Evolutionary conservation across 345 rosid species (phyloP), one percentile per base, ranked within the genome.

Genomic region (Pistacia vera): DNA sequence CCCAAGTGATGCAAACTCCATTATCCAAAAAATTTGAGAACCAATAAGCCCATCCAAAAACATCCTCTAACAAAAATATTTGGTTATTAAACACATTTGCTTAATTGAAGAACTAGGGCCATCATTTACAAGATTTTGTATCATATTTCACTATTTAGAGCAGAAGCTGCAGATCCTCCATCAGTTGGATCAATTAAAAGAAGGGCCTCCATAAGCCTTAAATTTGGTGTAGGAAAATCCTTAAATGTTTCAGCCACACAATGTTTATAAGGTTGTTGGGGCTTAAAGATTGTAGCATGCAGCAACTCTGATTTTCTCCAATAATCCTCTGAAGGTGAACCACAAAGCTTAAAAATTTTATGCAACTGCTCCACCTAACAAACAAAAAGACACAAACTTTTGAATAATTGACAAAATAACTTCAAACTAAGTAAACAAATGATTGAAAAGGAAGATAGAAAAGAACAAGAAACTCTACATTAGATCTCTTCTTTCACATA

Each of bases 261-360:
- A 13, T 95, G 97, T 81, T 88, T 88, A 78, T 96, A 96, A 54
- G 99, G 99, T 78, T 90, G 98, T 56, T 93, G 97, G 67, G 99
- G 99, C 84, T 96, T 96, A 83, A 96, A 96, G 62, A 96, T 93
- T 28, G 98, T 96, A 49, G 98, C 99, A 83, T 92, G 99, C 63
- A 98, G 99, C 89, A 96, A 78, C 87, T 88, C 93, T 1, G 99
- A 91, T 77, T 93, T 96, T 71, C 85, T 88, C 99, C 99, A 96
- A 69, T 93, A 96, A 38, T 93, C 97, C 78, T 93, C 99, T 0
- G 97, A 84, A 58, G 99, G 99, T 2, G 99, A 96, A 71, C 99
- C 99, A 83, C 99, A 96, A 25, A 96, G 92, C 86, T 96, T 96
- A 84, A 93, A 96, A 69, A 96, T 96, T 84, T 96, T 96, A 88